phyloP scores from a whole-genome alignment of 2,329 filamentous ascomycete species.

The Sporothrix mexicana region DNA sequence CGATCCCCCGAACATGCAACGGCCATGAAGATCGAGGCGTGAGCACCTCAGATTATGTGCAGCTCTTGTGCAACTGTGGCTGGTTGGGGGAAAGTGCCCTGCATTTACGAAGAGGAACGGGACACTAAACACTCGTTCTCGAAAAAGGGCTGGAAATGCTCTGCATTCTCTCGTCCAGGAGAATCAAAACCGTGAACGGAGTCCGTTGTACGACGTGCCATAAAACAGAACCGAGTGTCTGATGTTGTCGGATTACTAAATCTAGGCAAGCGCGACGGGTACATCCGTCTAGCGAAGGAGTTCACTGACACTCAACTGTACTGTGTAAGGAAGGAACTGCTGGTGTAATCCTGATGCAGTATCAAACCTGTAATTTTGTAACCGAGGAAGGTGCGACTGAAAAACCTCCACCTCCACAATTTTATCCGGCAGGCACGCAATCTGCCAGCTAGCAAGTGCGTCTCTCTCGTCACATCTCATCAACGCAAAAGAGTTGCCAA shows the following conservation, averaged over 20 bases:
- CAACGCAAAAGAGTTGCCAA: neutral
- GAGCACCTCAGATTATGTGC: slow-evolving; percentile 2
- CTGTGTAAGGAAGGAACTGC: neutral
- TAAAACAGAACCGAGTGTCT: neutral
- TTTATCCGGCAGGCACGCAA: too few relatives aligned
- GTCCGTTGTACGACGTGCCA: neutral
- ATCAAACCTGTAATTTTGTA: too few relatives aligned
- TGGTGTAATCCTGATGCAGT: neutral
- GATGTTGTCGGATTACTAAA: neutral
- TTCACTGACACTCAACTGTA: too few relatives aligned
- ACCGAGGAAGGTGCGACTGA: neutral
- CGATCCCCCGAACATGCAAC: too few relatives aligned
- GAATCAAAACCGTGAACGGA: too few relatives aligned
- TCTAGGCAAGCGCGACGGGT: neutral
- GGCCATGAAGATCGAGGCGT: neutral
- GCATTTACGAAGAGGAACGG: neutral
- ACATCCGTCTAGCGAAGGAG: neutral
- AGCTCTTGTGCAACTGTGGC: slow-evolving; percentile 3
- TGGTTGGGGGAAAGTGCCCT: neutral
- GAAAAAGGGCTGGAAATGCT: neutral
- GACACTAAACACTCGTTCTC: neutral
- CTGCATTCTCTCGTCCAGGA: neutral
- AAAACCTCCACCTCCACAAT: neutral
- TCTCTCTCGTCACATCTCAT: too few relatives aligned
- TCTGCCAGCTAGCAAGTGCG: too few relatives aligned